These are phyloP conservation scores for Phytopythium chamaehyphon DNA, from an alignment of 352 stramenopile genomes.

Conservation along the genomic window DNA sequence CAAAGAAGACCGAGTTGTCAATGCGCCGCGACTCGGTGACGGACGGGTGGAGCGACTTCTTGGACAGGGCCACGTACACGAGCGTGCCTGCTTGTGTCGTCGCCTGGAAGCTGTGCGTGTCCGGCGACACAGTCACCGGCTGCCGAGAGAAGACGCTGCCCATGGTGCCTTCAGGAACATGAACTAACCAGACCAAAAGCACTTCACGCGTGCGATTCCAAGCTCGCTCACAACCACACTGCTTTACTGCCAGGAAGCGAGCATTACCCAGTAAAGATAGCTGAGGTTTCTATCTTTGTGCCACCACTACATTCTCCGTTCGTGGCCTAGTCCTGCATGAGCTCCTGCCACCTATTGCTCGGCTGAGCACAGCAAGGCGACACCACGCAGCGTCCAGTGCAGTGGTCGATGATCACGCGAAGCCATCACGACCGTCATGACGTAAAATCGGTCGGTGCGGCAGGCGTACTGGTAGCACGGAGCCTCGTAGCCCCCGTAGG, in stretches of 20 bases:
- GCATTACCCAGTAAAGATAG: no score
- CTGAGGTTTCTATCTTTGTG: no score
- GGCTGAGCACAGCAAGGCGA: slow-evolving; percentile 49
- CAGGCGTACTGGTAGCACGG: slow-evolving; percentile 77
- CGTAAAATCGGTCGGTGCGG: slow-evolving; percentile 71
- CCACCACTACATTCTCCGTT: no score
- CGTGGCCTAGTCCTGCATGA: no score
- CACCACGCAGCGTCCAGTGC: slow-evolving; percentile 73
- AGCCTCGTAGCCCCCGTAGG: slow-evolving; percentile 73
- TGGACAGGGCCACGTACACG: slow-evolving; percentile 66
- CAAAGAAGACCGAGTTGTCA: slow-evolving; percentile 62
- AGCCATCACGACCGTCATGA: slow-evolving; percentile 72
- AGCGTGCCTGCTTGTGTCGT: slow-evolving; percentile 68
- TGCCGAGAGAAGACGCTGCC: slow-evolving; percentile 45
- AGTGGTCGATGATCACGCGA: slow-evolving; percentile 69
- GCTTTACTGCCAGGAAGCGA: no score
- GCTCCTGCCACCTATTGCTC: slow-evolving; percentile 1
- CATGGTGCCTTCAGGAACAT: slow-evolving; percentile 17
- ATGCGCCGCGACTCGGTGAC: slow-evolving; percentile 58
- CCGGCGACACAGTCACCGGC: slow-evolving; percentile 51
- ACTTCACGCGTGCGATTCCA: no score
- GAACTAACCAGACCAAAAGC: neutral
- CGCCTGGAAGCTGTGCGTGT: slow-evolving; percentile 57
- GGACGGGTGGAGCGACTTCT: slow-evolving; percentile 46
- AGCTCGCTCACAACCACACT: neutral